Base-by-base conservation (phyloP, 108 stramenopile genomes). In the Pseudonitzschia delicatissima region DNA sequence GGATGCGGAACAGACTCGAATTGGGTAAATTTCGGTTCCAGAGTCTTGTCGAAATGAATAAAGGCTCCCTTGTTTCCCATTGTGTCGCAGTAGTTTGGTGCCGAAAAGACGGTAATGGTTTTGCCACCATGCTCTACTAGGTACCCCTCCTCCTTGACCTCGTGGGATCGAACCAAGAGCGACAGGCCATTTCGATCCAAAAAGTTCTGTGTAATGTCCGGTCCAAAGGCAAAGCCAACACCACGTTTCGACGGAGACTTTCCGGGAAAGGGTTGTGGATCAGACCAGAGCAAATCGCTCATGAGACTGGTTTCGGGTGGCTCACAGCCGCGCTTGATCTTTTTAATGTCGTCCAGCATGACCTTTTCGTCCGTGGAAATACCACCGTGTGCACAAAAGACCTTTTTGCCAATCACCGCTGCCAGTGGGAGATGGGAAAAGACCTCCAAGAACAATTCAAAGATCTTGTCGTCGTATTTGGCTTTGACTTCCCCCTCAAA, bases 41-140 rank as follows among this genome's bases (percentile, higher is more conserved):
- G 69, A 7, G 57, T 69, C 44, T 75, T 83, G 32, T 83, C 78
- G 77, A 98, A 96, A 67, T 91, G 93, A 66, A 98, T 96, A 67
- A 96, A 96, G 26, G 97, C 99, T 39, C 97, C 99, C 74, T 98
- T 98, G 79, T 99, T 99, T 27, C 97, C 99, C 99, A 99, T 99
- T 49, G 93, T 86, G 68, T 99, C 99, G 77, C 99, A 99, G 81
- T 99, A 99, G 78, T 99, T 99, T 7, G 99, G 99, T 32, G 99
- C 99, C 9, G 84, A 87, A 77, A 99, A 99, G 33, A 99, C 94
- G 21, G 99, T 99, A 45, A 99, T 93, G 39, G 95, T 94, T 73
- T 93, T 90, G n/a, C 96, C 97, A n/a, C 88, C 95, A 79, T 99
- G 99, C 82, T 98, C 99, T n/a, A 97, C 92, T 36, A 95, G 77